Percentiles rank a stretch among this genome's conserved stretches.
Conservation (phyloP, 495 filamentous ascomycete genomes). For the Cudoniella acicularis region DNA sequence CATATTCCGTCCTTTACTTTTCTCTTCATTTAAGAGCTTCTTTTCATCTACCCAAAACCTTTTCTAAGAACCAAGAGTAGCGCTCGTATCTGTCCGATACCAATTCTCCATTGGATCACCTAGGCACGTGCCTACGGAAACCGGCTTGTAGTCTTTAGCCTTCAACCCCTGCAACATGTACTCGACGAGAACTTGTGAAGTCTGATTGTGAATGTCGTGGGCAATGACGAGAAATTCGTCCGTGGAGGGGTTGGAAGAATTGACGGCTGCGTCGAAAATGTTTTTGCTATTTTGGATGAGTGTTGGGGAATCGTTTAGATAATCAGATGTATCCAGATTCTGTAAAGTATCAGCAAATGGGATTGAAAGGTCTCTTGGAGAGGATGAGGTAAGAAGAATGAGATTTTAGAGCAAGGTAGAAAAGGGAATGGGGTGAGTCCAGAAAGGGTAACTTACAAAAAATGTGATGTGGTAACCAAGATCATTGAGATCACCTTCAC, state of each 20-base stretch:
- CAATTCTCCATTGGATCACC: conserved; percentile 38
- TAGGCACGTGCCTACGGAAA: conserved; percentile 40
- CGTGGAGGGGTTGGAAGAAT: conserved; percentile 33
- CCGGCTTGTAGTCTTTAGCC: conserved; percentile 42
- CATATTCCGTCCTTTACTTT: not conserved
- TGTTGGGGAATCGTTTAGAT: conserved; percentile 55
- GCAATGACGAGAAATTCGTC: conserved; percentile 37
- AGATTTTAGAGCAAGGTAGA: conserved; percentile 68
- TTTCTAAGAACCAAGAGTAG: conserved; percentile 3
- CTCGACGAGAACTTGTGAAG: conserved; percentile 59
- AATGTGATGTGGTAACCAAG: conserved; percentile 65
- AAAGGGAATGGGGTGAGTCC: conserved; percentile 54
- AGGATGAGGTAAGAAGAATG: too few relatives aligned
- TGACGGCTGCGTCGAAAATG: conserved; percentile 56
- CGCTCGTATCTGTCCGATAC: conserved; percentile 29
- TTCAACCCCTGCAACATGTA: conserved; percentile 55
- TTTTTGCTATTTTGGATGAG: conserved; percentile 68
- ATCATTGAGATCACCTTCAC: conserved; percentile 65
- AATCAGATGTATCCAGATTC: conserved; percentile 81
- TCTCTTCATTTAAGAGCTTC: not conserved
- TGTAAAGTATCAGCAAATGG: too few relatives aligned
- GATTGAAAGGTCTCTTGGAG: too few relatives aligned
- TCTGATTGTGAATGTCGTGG: conserved; percentile 67
- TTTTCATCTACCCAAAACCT: not conserved
- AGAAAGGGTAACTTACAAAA: conserved; percentile 59